A percentile compares a stretch with the other conserved stretches of the same genome.
phyloP scores from a whole-genome alignment of 1,284 basidiomycete genomes.

The Cerrena zonata region DNA sequence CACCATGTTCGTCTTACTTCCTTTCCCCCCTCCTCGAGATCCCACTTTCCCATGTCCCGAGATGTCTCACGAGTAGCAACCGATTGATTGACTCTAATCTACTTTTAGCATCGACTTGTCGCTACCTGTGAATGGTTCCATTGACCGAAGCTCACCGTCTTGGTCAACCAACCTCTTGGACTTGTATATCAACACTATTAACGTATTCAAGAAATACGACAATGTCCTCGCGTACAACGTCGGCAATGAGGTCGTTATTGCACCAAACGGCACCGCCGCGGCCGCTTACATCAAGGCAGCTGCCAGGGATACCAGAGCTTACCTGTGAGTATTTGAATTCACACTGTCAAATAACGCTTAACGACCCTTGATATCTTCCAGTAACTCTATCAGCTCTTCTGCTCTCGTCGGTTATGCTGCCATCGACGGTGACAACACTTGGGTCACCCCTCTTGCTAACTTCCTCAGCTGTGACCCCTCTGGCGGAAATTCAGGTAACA shows the following conservation, averaged over 20 bases:
- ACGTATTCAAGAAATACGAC: conserved; percentile 76
- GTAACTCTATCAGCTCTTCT: no score
- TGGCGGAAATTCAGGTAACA: conserved; percentile 46
- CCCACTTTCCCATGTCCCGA: neutral
- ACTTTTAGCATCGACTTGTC: conserved; percentile 72
- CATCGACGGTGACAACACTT: conserved; percentile 68
- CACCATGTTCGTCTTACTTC: conserved; percentile 57
- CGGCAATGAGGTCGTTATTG: conserved; percentile 82
- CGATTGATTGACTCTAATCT: conserved; percentile 8
- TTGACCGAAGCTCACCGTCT: conserved; percentile 67
- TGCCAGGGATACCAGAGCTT: conserved; percentile 81
- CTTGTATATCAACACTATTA: conserved; percentile 73
- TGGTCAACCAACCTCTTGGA: conserved; percentile 84
- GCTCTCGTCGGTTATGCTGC: conserved; percentile 82
- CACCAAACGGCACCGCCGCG: conserved; percentile 52
- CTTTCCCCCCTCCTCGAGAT: neutral
- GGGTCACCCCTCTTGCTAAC: conserved; percentile 67
- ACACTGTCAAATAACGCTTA: conserved; percentile 6
- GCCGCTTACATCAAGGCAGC: conserved; percentile 86
- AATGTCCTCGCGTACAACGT: conserved; percentile 82
- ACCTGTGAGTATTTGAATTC: conserved; percentile 66
- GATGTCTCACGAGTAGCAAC: no score
- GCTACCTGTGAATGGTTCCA: conserved; percentile 80
- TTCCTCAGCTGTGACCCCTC: conserved; percentile 76
- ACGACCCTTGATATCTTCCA: no score